Percentiles rank a stretch among this genome's conserved stretches.
Conservation (phyloP, 1,284 basidiomycete genomes). For the Irpex sp. region DNA sequence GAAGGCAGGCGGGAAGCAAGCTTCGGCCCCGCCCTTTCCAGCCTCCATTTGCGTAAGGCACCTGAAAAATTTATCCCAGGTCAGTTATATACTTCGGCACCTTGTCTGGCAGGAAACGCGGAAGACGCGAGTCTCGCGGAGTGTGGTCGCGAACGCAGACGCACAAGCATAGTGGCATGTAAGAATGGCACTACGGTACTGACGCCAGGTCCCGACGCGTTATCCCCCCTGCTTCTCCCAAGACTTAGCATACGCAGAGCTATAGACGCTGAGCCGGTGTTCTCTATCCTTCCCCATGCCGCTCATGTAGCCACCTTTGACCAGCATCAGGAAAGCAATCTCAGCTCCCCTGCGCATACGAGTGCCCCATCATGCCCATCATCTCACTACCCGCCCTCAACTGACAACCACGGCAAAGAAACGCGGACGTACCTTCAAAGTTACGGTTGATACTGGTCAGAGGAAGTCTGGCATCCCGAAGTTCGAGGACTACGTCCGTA, state of each 20-base stretch:
- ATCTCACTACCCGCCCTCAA: not conserved
- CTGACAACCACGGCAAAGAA: not conserved
- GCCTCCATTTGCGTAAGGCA: constrained; percentile 59
- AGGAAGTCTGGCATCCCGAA: constrained; percentile 89
- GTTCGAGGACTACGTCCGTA: constrained; percentile 92
- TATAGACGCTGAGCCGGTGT: not conserved
- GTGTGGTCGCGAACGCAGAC: no score
- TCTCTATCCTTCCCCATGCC: not conserved
- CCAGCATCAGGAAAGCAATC: not conserved
- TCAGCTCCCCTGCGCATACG: not conserved
- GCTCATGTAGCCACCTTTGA: not conserved
- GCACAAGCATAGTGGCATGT: no score
- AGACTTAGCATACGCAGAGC: not conserved
- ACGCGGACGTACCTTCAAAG: constrained; percentile 63
- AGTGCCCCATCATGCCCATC: not conserved
- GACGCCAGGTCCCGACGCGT: not conserved
- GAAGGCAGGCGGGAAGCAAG: not conserved
- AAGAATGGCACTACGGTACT: not conserved
- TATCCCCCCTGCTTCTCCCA: not conserved
- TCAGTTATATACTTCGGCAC: not conserved
- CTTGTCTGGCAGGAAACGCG: not conserved
- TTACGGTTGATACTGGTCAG: constrained; percentile 91
- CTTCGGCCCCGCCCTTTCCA: constrained; percentile 48
- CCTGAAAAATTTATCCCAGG: constrained; percentile 32
- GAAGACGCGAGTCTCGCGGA: no score